Evolutionary conservation across 768 basidiomycete species (phyloP).

Genomic region (Pluteus cervinus): DNA sequence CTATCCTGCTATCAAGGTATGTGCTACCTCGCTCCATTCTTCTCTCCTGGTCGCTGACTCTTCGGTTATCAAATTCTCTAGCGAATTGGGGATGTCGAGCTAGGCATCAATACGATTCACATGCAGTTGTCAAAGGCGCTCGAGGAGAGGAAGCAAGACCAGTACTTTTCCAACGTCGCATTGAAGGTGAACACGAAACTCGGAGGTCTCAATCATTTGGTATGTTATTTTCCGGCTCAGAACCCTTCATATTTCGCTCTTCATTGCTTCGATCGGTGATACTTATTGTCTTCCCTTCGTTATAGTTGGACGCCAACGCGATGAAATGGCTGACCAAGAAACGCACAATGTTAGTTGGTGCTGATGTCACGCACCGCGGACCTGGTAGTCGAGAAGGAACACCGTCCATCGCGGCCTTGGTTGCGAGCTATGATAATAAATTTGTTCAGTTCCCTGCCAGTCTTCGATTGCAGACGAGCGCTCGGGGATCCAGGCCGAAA

Average conservation of each 20-base stretch:
- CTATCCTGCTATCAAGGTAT: conserved; percentile 73
- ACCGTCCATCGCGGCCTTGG: conserved; percentile 80
- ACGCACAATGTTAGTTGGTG: conserved; percentile 80
- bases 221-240: conserved; percentile 19
- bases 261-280: neutral
- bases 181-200: conserved; percentile 82
- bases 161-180: conserved; percentile 79
- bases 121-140: conserved; percentile 63
- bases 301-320: conserved; percentile 44
- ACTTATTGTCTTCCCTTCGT: conserved; percentile 7
- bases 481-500: conserved; percentile 33
- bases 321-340: conserved; percentile 61
- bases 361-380: conserved; percentile 80
- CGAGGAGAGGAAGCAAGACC: conserved; percentile 55
- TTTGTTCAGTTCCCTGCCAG: conserved; percentile 80
- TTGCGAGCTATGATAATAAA: conserved; percentile 62
- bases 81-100: conserved; percentile 62
- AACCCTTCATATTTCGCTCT: too few species aligned
- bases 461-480: conserved; percentile 53
- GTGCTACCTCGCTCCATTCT: neutral
- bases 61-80: conserved; percentile 12
- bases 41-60: neutral
- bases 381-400: conserved; percentile 62
- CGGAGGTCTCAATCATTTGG: conserved; percentile 71
- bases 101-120: conserved; percentile 75